A percentile compares a stretch with the other conserved stretches of the same genome.
Conservation (phyloP, 345 rosid genomes). For the Cardamine resedifolia region DNA sequence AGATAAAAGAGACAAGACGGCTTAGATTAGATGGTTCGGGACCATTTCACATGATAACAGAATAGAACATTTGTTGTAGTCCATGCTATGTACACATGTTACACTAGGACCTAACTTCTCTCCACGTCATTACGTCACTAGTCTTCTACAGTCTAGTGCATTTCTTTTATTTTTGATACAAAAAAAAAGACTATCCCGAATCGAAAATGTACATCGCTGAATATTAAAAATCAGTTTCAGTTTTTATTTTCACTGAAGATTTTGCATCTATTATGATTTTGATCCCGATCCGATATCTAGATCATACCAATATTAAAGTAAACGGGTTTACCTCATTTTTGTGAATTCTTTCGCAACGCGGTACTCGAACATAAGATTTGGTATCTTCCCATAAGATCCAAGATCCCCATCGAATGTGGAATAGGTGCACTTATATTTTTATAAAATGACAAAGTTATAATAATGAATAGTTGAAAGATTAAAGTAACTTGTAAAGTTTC, state of each 20-base stretch:
- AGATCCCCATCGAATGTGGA: slow-evolving; percentile 1
- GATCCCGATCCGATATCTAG: background rate
- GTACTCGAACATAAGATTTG: background rate
- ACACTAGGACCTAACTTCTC: slow-evolving; percentile 32
- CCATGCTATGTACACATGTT: slow-evolving; percentile 31
- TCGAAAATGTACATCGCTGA: background rate
- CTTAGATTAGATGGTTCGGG: slow-evolving; percentile 22
- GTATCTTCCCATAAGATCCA: background rate
- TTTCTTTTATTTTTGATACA: background rate
- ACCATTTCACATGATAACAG: slow-evolving; percentile 29
- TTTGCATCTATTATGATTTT: slow-evolving; percentile 6
- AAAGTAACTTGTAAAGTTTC: slow-evolving; percentile 30
- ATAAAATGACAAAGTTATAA: background rate
- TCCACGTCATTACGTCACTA: slow-evolving; percentile 27
- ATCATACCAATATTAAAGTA: background rate
- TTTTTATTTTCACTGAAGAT: background rate
- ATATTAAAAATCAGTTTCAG: background rate
- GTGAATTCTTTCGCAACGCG: background rate
- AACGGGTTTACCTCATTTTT: background rate
- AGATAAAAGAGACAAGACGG: slow-evolving; percentile 23
- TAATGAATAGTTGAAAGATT: background rate
- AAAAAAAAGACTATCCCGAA: background rate
- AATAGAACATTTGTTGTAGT: slow-evolving; percentile 18
- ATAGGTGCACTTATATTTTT: slow-evolving; percentile 12
- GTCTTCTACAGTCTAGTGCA: background rate